phyloP scores from a whole-genome alignment of 495 filamentous ascomycete genomes.

The Aspergillus steynii region DNA sequence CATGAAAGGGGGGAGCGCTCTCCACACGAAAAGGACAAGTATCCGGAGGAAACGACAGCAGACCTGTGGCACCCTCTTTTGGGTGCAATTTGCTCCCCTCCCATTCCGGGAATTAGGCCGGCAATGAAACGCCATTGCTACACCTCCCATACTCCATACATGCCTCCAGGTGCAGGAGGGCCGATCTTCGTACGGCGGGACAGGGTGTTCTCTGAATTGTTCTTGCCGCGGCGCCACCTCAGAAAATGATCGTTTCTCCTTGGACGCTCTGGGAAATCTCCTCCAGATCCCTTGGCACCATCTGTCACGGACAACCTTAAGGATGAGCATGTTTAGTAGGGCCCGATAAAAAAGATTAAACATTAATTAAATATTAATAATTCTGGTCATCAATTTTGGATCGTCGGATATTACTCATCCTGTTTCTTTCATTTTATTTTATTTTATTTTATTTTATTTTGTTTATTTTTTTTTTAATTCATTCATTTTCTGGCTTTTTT shows the following conservation, averaged over 20 bases:
- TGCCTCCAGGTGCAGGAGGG: too few relatives aligned
- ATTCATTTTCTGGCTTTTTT: constrained; percentile 3
- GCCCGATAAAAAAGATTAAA: constrained; percentile 1
- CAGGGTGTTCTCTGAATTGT: constrained; percentile 2
- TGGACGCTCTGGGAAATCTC: constrained; percentile 21
- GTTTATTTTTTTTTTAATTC: not conserved
- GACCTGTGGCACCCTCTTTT: too few relatives aligned
- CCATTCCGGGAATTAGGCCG: too few relatives aligned
- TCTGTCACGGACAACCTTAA: constrained; percentile 42
- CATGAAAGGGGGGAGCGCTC: too few relatives aligned
- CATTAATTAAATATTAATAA: constrained; percentile 4
- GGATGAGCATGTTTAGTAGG: constrained; percentile 22
- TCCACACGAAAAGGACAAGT: not conserved
- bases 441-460: not conserved
- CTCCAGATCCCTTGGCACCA: constrained; percentile 32
- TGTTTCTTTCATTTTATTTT: not conserved
- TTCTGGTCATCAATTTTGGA: not conserved
- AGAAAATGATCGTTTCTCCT: constrained; percentile 13
- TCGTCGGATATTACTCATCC: not conserved
- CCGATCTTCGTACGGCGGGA: too few relatives aligned
- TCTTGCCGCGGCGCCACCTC: constrained; percentile 26
- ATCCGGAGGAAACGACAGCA: not conserved
- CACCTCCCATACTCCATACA: too few relatives aligned
- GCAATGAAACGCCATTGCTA: too few relatives aligned
- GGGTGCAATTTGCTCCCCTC: too few relatives aligned